Evolutionary conservation across 106 monocot genomes (phyloP).

Genomic region (Agapanthus africanus): DNA sequence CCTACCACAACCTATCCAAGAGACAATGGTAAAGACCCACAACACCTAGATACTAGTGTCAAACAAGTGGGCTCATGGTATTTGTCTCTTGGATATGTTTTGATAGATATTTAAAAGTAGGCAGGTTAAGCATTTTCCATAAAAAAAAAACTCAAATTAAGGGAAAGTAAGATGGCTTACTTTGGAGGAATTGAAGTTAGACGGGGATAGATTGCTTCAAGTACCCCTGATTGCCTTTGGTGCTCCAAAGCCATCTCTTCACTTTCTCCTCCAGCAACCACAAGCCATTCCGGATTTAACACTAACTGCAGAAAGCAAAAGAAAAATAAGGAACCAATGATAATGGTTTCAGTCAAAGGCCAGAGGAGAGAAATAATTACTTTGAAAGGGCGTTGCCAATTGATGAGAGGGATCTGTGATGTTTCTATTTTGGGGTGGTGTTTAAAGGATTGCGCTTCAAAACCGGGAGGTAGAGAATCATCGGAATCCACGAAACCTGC

Average conservation of each 20-base stretch:
- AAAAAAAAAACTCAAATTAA: no score
- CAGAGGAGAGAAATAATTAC: slow-evolving; percentile 24
- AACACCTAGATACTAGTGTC: no score
- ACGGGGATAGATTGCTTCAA: slow-evolving; percentile 91
- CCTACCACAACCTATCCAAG: no score
- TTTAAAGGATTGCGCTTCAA: slow-evolving; percentile 32
- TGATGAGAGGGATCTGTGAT: slow-evolving; percentile 49
- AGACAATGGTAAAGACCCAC: no score
- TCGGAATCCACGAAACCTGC: slow-evolving; percentile 26
- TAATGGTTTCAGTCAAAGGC: background rate
- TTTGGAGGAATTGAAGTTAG: slow-evolving; percentile 60
- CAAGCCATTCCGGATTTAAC: slow-evolving; percentile 62
- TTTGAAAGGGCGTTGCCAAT: slow-evolving; percentile 58
- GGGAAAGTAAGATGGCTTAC: slow-evolving; percentile 43
- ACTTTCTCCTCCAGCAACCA: slow-evolving; percentile 89
- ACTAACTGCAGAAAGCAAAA: slow-evolving; percentile 25
- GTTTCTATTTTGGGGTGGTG: slow-evolving; percentile 26
- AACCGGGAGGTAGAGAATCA: slow-evolving; percentile 74
- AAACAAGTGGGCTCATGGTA: no score
- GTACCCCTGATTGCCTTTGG: slow-evolving; percentile 39
- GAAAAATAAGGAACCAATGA: slow-evolving; percentile 1
- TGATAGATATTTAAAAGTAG: no score
- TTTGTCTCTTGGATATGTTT: no score
- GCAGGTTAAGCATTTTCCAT: no score
- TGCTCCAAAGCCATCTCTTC: slow-evolving; percentile 47